Percentiles rank a stretch among this genome's conserved stretches.
Conservation (phyloP, 2,329 filamentous ascomycete species). For the Aspergillus nomiae region DNA sequence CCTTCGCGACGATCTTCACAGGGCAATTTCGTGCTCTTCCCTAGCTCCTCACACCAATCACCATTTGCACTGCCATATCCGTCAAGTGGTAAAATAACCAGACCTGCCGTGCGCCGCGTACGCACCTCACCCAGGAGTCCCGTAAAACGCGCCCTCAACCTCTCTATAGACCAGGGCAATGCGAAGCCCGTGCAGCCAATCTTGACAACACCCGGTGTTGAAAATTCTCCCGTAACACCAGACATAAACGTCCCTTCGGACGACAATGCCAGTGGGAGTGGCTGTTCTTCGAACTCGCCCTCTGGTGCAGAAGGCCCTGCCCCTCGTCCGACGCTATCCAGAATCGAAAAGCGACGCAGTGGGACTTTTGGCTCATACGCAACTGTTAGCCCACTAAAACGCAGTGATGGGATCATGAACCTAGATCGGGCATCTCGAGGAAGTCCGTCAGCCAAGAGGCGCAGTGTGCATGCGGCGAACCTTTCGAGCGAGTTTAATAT, state of each 20-base stretch:
- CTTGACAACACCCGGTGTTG: conserved; percentile 49
- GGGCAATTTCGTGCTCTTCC: conserved; percentile 55
- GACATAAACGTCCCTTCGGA: conserved; percentile 27
- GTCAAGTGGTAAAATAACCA: conserved; percentile 63
- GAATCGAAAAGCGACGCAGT: conserved; percentile 53
- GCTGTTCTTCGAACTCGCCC: conserved; percentile 44
- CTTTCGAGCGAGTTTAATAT: conserved; percentile 69
- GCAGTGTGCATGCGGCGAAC: conserved; percentile 78
- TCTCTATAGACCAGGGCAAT: conserved; percentile 72
- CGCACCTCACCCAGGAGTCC: conserved; percentile 80
- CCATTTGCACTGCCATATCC: conserved; percentile 66
- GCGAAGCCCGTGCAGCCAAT: conserved; percentile 54
- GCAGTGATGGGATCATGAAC: conserved; percentile 87
- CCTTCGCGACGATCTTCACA: conserved; percentile 58
- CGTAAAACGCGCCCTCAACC: conserved; percentile 72
- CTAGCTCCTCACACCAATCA: conserved; percentile 49
- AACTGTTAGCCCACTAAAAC: conserved; percentile 81
- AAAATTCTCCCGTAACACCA: conserved; percentile 44
- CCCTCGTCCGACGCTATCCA: conserved; percentile 44
- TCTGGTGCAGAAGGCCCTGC: conserved; percentile 28
- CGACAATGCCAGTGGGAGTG: conserved; percentile 21
- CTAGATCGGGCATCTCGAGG: conserved; percentile 75
- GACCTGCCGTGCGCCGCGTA: conserved; percentile 47
- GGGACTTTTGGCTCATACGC: conserved; percentile 52
- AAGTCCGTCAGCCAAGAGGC: conserved; percentile 86